Evolutionary conservation across 1,139 yeast genomes (phyloP), one percentile per base, ranked within the genome.

Genomic region (Candida smagusa): DNA sequence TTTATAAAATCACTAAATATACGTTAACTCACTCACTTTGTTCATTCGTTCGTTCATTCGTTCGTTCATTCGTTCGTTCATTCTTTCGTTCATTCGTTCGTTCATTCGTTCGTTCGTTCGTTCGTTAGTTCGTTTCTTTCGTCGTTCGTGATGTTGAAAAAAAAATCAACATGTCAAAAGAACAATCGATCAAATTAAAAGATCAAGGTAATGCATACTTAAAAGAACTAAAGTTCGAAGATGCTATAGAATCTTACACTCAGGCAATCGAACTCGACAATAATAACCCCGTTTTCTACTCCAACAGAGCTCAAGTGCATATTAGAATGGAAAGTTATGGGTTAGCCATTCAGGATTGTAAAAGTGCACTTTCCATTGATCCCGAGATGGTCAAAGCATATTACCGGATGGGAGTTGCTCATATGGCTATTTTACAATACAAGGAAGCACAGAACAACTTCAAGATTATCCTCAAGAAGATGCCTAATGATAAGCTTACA

Each of bases 301-400:
- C 96, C 23, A 92, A 92, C 63, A 71, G 97, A 46, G 97, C 98
- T 0, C 95, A 88, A 46, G 96, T 88, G 1, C 83, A 89, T 49
- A 79, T 90, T 55, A 86, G 87, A 56, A 62, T 82, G 39, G 98
- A 92, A 56, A 83, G 81, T 51, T 90, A 84, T 59, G 97, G 97
- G 2, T 71, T 79, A 35, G 95, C 97, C 1, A 76, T 90, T 4
- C 68, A 63, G 12, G 97, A 90, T 57, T 84, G 96, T 49, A 76
- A 82, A 28, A 62, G 65, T 34, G 90, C 97, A 1, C 68, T 92
- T 35, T 73, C 70, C 35, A 56, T 83, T 9, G 89, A 92, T 54
- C 75, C 83, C 1, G 58, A 67, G 30, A 85, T 86, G 54, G 65
- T 80, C 35, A 92, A 92, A 60, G 92, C 90, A 1, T 76, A 83